Evolutionary conservation across 2,329 filamentous ascomycete genomes (phyloP).

Genomic region (Phyllosticta capitalensis): DNA sequence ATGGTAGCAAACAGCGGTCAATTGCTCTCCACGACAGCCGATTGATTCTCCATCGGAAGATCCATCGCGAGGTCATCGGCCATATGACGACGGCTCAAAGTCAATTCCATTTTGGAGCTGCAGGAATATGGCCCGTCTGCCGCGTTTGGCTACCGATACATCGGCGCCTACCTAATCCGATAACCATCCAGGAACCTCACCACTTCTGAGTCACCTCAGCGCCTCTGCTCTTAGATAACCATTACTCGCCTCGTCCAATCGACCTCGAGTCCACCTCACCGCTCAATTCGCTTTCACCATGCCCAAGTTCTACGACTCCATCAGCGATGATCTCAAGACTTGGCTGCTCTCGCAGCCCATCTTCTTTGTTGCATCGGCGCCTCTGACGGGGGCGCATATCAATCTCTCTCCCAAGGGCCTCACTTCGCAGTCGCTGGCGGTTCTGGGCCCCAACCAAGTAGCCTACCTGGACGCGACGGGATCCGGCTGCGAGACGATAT

Average conservation of each 20-base stretch:
- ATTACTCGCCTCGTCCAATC: background rate
- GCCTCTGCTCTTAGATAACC: background rate
- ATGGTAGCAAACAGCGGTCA: background rate
- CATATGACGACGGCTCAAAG: background rate
- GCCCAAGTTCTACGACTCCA: constrained; percentile 49
- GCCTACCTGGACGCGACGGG: constrained; percentile 68
- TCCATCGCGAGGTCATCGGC: background rate
- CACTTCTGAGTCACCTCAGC: background rate
- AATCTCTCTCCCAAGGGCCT: constrained; percentile 71
- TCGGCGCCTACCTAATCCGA: background rate
- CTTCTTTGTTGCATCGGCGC: constrained; percentile 68
- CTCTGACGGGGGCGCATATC: constrained; percentile 57
- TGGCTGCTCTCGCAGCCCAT: constrained; percentile 61
- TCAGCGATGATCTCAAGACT: constrained; percentile 45
- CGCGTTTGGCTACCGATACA: background rate
- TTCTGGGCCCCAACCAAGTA: constrained; percentile 49
- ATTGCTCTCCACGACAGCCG: background rate
- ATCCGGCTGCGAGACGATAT: constrained; percentile 66
- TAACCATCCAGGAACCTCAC: background rate
- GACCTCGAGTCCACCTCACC: background rate
- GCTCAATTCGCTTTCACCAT: constrained; percentile 29
- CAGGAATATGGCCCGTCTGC: background rate
- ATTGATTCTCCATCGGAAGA: background rate
- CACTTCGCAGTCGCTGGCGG: constrained; percentile 50
- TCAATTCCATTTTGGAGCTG: background rate